Evolutionary conservation across 768 basidiomycete species (phyloP), one percentile per base, ranked within the genome.

Genomic region (Sutorius australiensis): DNA sequence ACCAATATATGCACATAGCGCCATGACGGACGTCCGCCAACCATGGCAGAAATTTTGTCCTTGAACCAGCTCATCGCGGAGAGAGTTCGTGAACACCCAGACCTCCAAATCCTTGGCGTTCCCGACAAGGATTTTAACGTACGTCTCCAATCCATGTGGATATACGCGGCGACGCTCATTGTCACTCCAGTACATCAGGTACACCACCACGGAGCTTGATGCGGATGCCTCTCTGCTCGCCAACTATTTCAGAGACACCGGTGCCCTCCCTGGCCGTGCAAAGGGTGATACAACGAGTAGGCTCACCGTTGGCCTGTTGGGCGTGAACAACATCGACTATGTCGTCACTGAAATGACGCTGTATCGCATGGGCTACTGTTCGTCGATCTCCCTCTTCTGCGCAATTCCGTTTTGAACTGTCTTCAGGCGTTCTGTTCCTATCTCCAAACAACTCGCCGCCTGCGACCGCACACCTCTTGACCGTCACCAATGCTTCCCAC

Each of bases 371-470:
- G 67, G 66, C 8, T 67, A 67, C 47, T 68, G 67, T 67, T 34
- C 46, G 65, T 64, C 16, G 24, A 2, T 48, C 16, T 40, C 19
- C 16, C 11, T 43, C 2, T 1, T 40, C 32, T 17, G 7, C 8
- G 8, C 5, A 6, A 2, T 10, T 7, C 43, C 2, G 5, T 13
- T 32, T 32, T 27, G 52, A 28, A 48, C 11, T 24, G 16, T 17
- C 33, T n/a, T 14, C 24, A 67, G 57, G 56, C 10, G 63, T 69
- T 1, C 72, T 74, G 36, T 68, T 73, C 9, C 62, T 76, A 6
- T 76, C 75, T 6, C 67, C 74, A 5, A 71, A 76, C 55, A 80
- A 80, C 61, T 79, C 78, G 0, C 68, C 75, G 0, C 62, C 71
- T 5, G 79, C 78, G 5, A 71, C 77, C 24, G 77, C 77, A 1